Base-by-base conservation (phyloP, 2,329 filamentous ascomycete species). In the Sporothrix brunneoviolacea region DNA sequence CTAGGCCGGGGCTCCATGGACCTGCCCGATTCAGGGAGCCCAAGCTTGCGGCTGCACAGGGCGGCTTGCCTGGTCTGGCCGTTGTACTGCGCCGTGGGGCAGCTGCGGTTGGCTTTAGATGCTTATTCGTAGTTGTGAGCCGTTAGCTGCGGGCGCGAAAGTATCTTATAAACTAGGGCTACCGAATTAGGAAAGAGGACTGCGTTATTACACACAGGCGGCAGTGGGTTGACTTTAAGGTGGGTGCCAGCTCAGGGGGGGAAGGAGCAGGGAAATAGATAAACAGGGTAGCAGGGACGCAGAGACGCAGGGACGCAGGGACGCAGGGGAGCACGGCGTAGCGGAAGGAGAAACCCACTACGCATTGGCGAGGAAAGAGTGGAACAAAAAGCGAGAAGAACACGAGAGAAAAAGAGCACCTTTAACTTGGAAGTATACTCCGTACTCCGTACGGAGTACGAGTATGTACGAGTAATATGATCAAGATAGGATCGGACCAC, bases 391-490 rank as follows among this genome's bases (percentile, higher is more conserved):
- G 18, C 4, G 8, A 32, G 28, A 43, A 28, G 6, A 6, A 22
- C 12, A 22, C 30, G 41, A 18, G 13, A 18, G 7, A 22, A 15
- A 15, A 12, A 37, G 16, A 18, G 6, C 44, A 15, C 24, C n/a
- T 39, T 48, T 48, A 22, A 32, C 27, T 32, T 28, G 18, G 24
- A 39, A 30, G 45, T n/a, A n/a, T n/a, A n/a, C n/a, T n/a, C n/a
- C n/a, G 4, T 33, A n/a, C 32, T n/a, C n/a, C n/a, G n/a, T n/a
- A n/a, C n/a, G n/a, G n/a, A n/a, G n/a, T n/a, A n/a, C n/a, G n/a
- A n/a, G n/a, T n/a, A n/a, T n/a, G n/a, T n/a, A n/a, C n/a, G n/a
- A n/a, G n/a, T n/a, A n/a, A n/a, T 13, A 27, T 32, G 30, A 36
- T 35, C 13, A 42, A 36, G 30, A 45, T 45, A 18, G 30, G n/a